A percentile compares a stretch with the other conserved stretches of the same genome.
These are phyloP conservation scores for Candida smagusa DNA, from an alignment of 1,139 yeast species.

Conservation along the genomic window DNA sequence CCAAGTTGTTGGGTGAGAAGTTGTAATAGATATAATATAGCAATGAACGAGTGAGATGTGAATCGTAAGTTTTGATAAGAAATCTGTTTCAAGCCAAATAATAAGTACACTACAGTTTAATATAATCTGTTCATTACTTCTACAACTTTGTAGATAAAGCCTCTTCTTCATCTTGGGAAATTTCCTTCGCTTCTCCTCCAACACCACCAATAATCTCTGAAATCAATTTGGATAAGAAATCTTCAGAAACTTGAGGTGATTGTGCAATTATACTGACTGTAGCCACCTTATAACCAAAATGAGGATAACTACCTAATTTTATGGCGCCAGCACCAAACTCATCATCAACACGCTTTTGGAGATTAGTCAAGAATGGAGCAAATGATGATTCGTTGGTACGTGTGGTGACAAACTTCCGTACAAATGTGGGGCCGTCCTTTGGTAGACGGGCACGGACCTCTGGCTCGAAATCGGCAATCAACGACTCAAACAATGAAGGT, in stretches of 20 bases:
- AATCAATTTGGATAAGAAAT: slow-evolving; percentile 43
- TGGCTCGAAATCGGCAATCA: slow-evolving; percentile 36
- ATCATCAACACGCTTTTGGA: slow-evolving; percentile 47
- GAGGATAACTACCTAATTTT: slow-evolving; percentile 85
- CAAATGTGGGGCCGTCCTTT: slow-evolving; percentile 21
- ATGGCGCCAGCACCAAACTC: slow-evolving; percentile 36
- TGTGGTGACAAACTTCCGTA: slow-evolving; percentile 64
- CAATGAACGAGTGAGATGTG: too few species aligned
- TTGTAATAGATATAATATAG: slow-evolving; percentile 33
- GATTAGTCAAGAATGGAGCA: slow-evolving; percentile 56
- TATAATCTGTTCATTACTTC: too few species aligned
- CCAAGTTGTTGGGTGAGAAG: slow-evolving; percentile 56
- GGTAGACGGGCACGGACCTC: slow-evolving; percentile 24
- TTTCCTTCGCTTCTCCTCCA: slow-evolving; percentile 49
- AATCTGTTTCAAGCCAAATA: too few species aligned
- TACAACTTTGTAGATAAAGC: slow-evolving; percentile 5
- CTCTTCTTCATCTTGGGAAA: slow-evolving; percentile 55
- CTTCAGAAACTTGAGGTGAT: slow-evolving; percentile 19
- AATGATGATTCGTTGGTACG: slow-evolving; percentile 58
- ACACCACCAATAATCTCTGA: slow-evolving; percentile 42
- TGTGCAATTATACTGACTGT: slow-evolving; percentile 72
- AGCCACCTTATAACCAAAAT: slow-evolving; percentile 56
- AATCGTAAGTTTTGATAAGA: too few species aligned
- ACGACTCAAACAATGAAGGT: slow-evolving; percentile 62
- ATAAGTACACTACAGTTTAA: too few species aligned